Evolutionary conservation across 1,284 basidiomycete genomes (phyloP).

Genomic region (Chondrostereum purpureum): DNA sequence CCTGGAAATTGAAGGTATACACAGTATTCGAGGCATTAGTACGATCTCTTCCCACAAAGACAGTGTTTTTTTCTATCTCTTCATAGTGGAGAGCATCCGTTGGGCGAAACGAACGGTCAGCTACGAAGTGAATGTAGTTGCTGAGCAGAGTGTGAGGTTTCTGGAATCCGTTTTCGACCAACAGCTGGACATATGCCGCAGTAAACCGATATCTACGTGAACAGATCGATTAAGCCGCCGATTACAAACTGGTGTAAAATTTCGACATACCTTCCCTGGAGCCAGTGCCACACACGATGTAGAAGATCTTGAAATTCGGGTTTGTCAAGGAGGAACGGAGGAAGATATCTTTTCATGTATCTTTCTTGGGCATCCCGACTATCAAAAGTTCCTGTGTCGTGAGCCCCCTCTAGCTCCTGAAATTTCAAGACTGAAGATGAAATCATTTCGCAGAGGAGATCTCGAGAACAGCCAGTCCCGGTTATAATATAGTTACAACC

Average conservation of each 20-base stretch:
- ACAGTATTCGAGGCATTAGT: neutral
- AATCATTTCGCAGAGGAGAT: neutral
- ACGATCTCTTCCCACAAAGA: neutral
- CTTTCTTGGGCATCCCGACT: neutral
- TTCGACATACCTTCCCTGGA: neutral
- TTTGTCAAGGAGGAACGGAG: neutral
- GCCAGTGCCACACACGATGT: neutral
- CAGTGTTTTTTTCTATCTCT: neutral
- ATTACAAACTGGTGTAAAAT: neutral
- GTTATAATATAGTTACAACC: neutral
- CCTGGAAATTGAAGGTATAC: neutral
- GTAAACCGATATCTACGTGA: neutral
- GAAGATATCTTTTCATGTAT: neutral
- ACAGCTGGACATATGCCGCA: neutral
- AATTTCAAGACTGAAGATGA: neutral
- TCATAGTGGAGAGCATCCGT: neutral
- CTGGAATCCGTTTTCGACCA: neutral
- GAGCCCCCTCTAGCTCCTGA: neutral
- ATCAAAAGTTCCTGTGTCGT: neutral
- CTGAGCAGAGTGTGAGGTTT: neutral
- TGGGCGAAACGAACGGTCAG: neutral
- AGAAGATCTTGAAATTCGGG: neutral
- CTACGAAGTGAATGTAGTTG: no score
- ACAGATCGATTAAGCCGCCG: neutral
- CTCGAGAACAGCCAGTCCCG: neutral